phyloP scores from a whole-genome alignment of 2,329 filamentous ascomycete species.

The Trichophyton mentagrophytes region DNA sequence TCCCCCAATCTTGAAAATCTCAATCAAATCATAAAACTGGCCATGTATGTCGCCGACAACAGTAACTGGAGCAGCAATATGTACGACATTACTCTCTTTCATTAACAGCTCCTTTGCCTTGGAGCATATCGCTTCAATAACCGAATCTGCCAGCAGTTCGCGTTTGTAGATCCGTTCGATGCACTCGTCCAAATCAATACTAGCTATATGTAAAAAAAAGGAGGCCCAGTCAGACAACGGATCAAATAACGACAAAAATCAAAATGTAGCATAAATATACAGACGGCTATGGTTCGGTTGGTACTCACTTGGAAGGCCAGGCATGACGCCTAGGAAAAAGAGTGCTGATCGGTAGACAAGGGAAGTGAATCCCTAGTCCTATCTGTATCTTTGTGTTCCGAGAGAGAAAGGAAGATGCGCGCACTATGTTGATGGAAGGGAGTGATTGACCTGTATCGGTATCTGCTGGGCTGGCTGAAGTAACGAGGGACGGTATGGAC shows the following conservation, averaged over 20 bases:
- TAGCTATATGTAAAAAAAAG: slow-evolving; percentile 45
- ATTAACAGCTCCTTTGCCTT: slow-evolving; percentile 98
- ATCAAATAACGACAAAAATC: not conserved
- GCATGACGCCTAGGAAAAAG: slow-evolving; percentile 7
- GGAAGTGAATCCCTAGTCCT: not conserved
- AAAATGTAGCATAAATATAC: not conserved
- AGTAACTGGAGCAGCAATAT: slow-evolving; percentile 87
- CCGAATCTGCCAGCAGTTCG: slow-evolving; percentile 89
- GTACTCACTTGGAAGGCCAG: slow-evolving; percentile 12
- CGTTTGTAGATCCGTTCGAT: slow-evolving; percentile 95
- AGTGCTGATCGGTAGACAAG: not conserved
- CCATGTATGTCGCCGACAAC: slow-evolving; percentile 98
- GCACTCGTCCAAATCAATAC: slow-evolving; percentile 96
- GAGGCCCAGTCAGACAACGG: not conserved
- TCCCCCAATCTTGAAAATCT: slow-evolving; percentile 97
- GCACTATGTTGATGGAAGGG: not conserved
- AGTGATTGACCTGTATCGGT: not conserved
- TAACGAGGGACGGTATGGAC: not conserved
- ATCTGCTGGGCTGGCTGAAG: not conserved
- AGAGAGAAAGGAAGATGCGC: not conserved
- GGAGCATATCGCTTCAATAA: slow-evolving; percentile 97
- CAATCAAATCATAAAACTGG: slow-evolving; percentile 97
- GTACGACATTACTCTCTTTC: slow-evolving; percentile 99
- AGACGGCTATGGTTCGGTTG: not conserved
- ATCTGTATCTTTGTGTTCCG: no score